A percentile compares a stretch with the other conserved stretches of the same genome.
Evolutionary conservation across 805 yeast genomes (phyloP).

Genomic region (Ogataea neopini): DNA sequence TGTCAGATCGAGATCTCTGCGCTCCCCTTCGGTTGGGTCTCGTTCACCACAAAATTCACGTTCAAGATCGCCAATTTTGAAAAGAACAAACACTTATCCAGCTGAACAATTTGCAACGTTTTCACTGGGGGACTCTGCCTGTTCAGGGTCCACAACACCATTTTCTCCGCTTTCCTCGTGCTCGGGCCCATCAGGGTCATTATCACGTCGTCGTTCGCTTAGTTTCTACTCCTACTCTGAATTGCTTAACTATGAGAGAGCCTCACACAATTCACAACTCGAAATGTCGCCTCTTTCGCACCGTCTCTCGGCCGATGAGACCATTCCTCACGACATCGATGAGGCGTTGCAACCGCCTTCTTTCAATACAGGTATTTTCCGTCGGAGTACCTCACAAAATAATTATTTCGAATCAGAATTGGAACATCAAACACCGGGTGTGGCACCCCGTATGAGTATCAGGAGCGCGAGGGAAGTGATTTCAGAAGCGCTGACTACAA

Average conservation of each 20-base stretch:
- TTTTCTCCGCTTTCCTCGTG: conserved; percentile 1
- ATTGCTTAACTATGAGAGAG: conserved; percentile 32
- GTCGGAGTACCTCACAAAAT: background rate
- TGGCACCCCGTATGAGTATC: conserved; percentile 1
- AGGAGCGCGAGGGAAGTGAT: background rate
- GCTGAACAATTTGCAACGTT: conserved; percentile 4
- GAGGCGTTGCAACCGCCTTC: conserved; percentile 6
- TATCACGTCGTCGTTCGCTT: conserved; percentile 27
- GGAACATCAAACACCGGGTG: background rate
- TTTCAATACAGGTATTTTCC: background rate
- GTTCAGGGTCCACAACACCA: background rate
- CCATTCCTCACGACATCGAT: conserved; percentile 16
- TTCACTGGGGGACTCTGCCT: conserved; percentile 3
- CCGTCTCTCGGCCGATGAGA: conserved; percentile 6
- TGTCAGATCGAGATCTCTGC: background rate
- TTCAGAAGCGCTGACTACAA: too few species aligned
- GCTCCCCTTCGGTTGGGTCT: conserved; percentile 11
- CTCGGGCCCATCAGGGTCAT: background rate
- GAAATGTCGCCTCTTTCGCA: conserved; percentile 2
- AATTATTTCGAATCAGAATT: background rate
- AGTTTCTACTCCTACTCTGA: conserved; percentile 37
- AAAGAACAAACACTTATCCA: conserved; percentile 12
- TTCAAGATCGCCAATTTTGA: conserved; percentile 6
- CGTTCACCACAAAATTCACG: conserved; percentile 2
- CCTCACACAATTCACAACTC: background rate